Evolutionary conservation across 306 rosid genomes (phyloP), one percentile per base, ranked within the genome.

Genomic region (Ochetophila trinervis): DNA sequence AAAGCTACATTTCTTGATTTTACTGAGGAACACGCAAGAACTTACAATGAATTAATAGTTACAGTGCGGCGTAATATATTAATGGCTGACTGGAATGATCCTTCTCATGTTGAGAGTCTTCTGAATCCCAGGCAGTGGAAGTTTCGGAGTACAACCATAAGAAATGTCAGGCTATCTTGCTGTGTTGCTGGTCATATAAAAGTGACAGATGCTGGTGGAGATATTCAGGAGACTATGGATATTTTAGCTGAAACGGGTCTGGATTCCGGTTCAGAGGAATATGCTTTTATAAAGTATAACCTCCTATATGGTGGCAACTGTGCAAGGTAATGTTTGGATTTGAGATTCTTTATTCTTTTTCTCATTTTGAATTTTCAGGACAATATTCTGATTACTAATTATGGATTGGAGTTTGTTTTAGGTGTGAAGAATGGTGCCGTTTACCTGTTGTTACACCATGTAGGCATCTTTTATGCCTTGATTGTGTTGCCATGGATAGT

Each of bases 21-120:
- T 80, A 78, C 83, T 2, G 97, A 84, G 81, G 87, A 81, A 70
- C 98, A 93, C 73, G 91, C 98, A 11, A 83, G 82, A 80, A 93
- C 88, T 74, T 93, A 93, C 84, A 93, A 93, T 60, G 97, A 93
- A 73, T 72, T 93, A 74, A 87, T 86, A 70, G 91, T 89, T 64
- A 93, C 97, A 34, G 98, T 93, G 55, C 88, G 88, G 55, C 91
- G 98, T 37, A 93, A 93, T 80, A 81, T 93, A 77, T 75, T 93
- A 69, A 82, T 90, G 97, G 98, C 98, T 74, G 98, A 93, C 74
- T 93, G 98, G 98, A 89, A 87, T 69, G 98, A 93, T 78, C 87
- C 91, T 72, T 89, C 98, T 34, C 98, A 93, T 74, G 83, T 86
- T 75, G 98, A 93, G 88, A 87, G 96, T 84, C 87, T 93, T 70